Evolutionary conservation across 225 moss, liverwort and hornwort genomes (phyloP), one percentile per base, ranked within the genome.

Genomic region (Polytrichum commune): DNA sequence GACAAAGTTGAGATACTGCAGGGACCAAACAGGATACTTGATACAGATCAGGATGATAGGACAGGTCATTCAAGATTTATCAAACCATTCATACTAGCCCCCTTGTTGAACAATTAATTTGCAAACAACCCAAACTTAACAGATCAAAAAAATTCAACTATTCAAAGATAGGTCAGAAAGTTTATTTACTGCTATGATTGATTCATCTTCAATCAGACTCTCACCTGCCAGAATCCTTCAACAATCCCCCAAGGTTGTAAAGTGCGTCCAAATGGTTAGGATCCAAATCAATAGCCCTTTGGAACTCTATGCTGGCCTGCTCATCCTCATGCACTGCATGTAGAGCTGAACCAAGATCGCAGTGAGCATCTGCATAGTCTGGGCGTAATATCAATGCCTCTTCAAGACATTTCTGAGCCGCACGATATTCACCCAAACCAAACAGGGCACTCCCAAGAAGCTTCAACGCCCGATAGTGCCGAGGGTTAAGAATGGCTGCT

Each of bases 341-440:
- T 63, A 95, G 76, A 60, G 92, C 97, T 65, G 97, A 98, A 33
- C 94, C 97, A 72, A 98, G 88, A 73, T 98, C 97, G 73, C 97
- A 98, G 62, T 93, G 97, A 54, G 97, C 97, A 83, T 98, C 97
- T 53, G 97, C 85, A 79, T 94, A 98, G 64, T 98, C 88, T 54
- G 83, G 79, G 69, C 95, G 90, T 20, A 98, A 73, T 27, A 76
- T 76, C 67, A 98, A 68, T 13, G 97, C 92, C 73, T 95, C 92
- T 62, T 86, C 89, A 29, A 98, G 78, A 68, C 90, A 88, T 65
- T 92, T 91, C 56, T 90, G 86, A 67, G 94, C 95, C 63, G 81
- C 84, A 55, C 85, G 92, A 76, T 93, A 98, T 75, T 98, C 97
- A 68, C 95, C 95, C 69, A 95, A 83, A 25, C 97, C 97, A 68